A percentile compares a stretch with the other conserved stretches of the same genome.
Evolutionary conservation across 1,284 basidiomycete genomes (phyloP).

Genomic region (Puccinia polysora): DNA sequence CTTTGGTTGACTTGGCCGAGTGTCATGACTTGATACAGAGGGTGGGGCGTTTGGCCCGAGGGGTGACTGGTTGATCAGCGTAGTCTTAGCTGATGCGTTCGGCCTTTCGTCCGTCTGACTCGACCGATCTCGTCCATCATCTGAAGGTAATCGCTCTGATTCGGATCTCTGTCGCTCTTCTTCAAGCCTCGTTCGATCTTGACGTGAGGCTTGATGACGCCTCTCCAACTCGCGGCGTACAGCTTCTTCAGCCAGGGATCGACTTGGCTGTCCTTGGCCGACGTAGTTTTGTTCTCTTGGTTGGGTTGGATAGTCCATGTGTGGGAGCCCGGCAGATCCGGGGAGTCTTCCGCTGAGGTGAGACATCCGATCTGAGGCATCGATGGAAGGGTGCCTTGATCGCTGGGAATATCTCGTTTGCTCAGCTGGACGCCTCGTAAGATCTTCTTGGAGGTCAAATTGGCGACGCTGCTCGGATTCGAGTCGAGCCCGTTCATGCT

Average conservation of each 20-base stretch:
- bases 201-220: too few relatives aligned
- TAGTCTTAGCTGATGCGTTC: too few relatives aligned
- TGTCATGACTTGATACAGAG: not conserved
- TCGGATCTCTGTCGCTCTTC: not conserved
- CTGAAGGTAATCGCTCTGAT: not conserved
- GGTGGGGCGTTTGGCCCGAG: not conserved
- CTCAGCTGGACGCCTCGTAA: too few relatives aligned
- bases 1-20: not conserved
- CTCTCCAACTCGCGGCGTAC: too few relatives aligned
- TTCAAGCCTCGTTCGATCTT: too few relatives aligned
- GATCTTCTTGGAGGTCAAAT: not conserved
- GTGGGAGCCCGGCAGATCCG: not conserved
- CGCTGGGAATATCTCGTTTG: too few relatives aligned
- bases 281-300: not conserved
- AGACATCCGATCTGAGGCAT: not conserved
- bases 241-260: too few relatives aligned
- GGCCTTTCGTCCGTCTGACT: not conserved
- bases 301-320: not conserved
- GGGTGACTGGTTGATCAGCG: too few relatives aligned
- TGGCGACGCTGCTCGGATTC: not conserved
- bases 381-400: not conserved
- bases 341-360: not conserved
- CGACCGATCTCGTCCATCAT: not conserved
- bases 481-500: not conserved
- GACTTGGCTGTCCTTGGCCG: not conserved